These are phyloP conservation scores for Rhizophora apiculata DNA, from an alignment of 345 rosid species.

Conservation along the genomic window DNA sequence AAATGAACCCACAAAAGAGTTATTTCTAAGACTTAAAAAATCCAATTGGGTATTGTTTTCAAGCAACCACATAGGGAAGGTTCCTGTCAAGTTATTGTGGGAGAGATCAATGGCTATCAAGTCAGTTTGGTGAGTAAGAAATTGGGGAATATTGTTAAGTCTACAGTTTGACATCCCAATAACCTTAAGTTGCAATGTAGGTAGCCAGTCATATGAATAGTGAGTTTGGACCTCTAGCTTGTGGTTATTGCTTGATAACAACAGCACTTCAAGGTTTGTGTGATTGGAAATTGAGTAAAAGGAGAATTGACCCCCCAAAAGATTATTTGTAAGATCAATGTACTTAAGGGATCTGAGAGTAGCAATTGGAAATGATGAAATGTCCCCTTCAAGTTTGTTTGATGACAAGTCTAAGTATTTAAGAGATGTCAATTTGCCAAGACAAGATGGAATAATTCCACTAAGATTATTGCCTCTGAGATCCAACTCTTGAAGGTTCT, in stretches of 20 bases:
- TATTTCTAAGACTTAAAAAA: not conserved
- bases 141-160: not conserved
- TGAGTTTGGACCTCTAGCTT: not conserved
- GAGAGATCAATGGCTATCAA: not conserved
- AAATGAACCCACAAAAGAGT: not conserved
- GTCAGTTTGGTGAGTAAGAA: not conserved
- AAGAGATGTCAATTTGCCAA: not conserved
- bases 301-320: not conserved
- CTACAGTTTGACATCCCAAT: not conserved
- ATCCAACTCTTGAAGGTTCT: too few relatives aligned
- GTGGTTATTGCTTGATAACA: not conserved
- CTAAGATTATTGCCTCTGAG: too few relatives aligned
- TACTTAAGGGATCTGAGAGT: not conserved
- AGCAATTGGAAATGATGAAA: not conserved
- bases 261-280: not conserved
- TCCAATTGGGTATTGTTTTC: not conserved
- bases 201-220: not conserved
- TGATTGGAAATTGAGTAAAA: not conserved
- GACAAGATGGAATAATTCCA: too few relatives aligned
- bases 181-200: not conserved
- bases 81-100: not conserved
- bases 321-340: not conserved
- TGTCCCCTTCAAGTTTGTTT: not conserved
- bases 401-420: not conserved
- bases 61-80: constrained; percentile 6